Conservation (phyloP, 2,329 filamentous ascomycete species). For the Verticillium nonalfalfae region DNA sequence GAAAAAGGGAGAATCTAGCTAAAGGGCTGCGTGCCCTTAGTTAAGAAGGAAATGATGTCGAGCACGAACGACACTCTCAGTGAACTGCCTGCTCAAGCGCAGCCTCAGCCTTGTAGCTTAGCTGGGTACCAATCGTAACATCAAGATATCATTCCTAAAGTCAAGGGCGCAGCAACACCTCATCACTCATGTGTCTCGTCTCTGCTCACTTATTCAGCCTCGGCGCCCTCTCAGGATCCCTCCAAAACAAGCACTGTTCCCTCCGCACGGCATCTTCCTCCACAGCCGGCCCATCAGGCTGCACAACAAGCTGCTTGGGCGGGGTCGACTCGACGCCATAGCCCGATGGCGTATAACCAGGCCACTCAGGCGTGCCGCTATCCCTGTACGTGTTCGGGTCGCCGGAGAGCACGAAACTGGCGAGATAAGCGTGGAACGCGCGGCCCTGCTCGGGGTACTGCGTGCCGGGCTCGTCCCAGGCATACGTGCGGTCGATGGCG, state of each 20-base stretch:
- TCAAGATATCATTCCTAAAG: no score
- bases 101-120: no score
- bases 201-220: constrained; percentile 23
- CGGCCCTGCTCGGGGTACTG: constrained; percentile 28
- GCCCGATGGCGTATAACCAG: constrained; percentile 15
- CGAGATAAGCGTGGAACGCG: constrained; percentile 25
- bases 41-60: no score
- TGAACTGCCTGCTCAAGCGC: no score
- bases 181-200: no score
- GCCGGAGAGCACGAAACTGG: constrained; percentile 27
- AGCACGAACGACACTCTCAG: no score
- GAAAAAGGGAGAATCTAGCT: no score
- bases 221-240: constrained; percentile 22
- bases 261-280: constrained; percentile 24
- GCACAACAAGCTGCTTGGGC: constrained; percentile 23
- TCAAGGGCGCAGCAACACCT: no score
- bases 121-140: no score
- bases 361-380: constrained; percentile 14
- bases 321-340: constrained; percentile 17
- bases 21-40: no score
- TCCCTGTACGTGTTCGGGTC: constrained; percentile 24
- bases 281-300: constrained; percentile 17
- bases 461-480: constrained; percentile 25
- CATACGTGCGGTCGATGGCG: constrained; percentile 24
- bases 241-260: constrained; percentile 26